Evolutionary conservation across 306 rosid species (phyloP), one percentile per base, ranked within the genome.

Genomic region (Lablab purpureus): DNA sequence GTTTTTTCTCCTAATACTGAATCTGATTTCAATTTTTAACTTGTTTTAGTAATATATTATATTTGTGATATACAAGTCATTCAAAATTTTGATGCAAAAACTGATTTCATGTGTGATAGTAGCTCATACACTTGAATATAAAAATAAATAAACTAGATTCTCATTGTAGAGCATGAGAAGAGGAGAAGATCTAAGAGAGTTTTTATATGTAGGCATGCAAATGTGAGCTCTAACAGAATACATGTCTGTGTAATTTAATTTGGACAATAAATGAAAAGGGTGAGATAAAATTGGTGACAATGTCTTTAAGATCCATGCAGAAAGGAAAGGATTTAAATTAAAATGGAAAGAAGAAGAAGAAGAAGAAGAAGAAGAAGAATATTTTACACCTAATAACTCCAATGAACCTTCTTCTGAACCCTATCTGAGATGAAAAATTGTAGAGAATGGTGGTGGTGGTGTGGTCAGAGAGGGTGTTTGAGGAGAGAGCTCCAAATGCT

Each of bases 401-500:
- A 10, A 47, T 80, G 34, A 51, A 72, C 17, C 71, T 34, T 60
- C 6, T 21, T 65, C 30, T 10, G 10, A 34, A 79, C 37, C 36
- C 19, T 47, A 51, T 43, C 56, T 40, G 23, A 67, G 21, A 69
- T 60, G 47, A 75, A 81, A 10, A 18, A 51, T 62, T 14, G 25
- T 18, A 6, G 6, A 41, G 27, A 66, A 18, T 75, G 45, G 18
- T 51, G 40, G 17, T 72, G 67, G 15, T 47, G 25, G 25, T 45
- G 76, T 19, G 55, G 3, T 67, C 14, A 77, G 64, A 84, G 85
- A 7, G 89, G 85, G n/a, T 80, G 80, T 11, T 56, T 74, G 36
- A 85, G 76, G 21, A 87, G 73, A 41, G 81, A 88, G 62, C 77
- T 85, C 90, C 92, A 89, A 79, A 82, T 78, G 77, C 87, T 78